Conservation (phyloP, 805 yeast species). For the Kodamaea leandrae region DNA sequence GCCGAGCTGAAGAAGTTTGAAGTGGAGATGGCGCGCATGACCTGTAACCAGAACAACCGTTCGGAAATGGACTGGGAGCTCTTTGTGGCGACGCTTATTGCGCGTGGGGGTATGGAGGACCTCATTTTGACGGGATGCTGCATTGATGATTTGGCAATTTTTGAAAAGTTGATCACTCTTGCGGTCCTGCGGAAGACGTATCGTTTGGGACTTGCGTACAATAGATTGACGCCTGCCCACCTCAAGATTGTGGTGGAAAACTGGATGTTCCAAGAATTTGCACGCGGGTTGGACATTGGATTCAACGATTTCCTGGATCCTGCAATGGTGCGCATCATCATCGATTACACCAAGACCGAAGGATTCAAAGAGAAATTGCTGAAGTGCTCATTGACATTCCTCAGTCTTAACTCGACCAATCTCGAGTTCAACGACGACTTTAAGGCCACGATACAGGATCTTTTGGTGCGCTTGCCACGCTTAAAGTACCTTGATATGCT, state of each 20-base stretch:
- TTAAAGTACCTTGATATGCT: slow-evolving; percentile 76
- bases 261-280: slow-evolving; percentile 52
- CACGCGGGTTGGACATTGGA: slow-evolving; percentile 78
- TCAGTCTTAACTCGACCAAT: slow-evolving; percentile 67
- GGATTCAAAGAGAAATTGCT: slow-evolving; percentile 19
- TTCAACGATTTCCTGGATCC: slow-evolving; percentile 63
- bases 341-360: slow-evolving; percentile 26
- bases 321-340: slow-evolving; percentile 34
- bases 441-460: slow-evolving; percentile 50
- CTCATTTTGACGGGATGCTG: slow-evolving; percentile 75
- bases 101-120: slow-evolving; percentile 77
- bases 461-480: slow-evolving; percentile 52
- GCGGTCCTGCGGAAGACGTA: slow-evolving; percentile 56
- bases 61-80: slow-evolving; percentile 82
- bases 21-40: slow-evolving; percentile 39
- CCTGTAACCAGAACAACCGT: slow-evolving; percentile 51
- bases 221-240: slow-evolving; percentile 61
- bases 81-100: slow-evolving; percentile 63
- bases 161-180: slow-evolving; percentile 52
- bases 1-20: slow-evolving; percentile 22
- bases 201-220: slow-evolving; percentile 75
- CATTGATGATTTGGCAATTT: slow-evolving; percentile 52
- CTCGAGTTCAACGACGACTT: slow-evolving; percentile 46
- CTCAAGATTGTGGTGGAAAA: slow-evolving; percentile 48
- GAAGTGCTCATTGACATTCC: slow-evolving; percentile 34